phyloP scores from a whole-genome alignment of 768 basidiomycete genomes.

The Mycena alexandri region DNA sequence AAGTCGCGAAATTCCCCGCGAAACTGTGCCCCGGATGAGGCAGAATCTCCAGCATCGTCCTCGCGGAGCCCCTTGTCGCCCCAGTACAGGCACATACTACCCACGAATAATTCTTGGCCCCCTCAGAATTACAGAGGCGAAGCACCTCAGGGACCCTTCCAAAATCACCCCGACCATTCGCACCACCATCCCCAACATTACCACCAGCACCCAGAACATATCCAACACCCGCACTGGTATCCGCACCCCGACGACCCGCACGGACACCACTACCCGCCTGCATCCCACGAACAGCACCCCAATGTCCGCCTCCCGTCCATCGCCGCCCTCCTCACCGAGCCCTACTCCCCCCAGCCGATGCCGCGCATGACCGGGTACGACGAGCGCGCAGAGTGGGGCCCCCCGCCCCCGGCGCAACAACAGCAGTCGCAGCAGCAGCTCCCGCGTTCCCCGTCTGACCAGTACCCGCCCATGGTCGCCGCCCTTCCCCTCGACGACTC shows the following conservation, averaged over 20 bases:
- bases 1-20: not conserved
- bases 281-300: slow-evolving; percentile 1
- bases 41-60: slow-evolving; percentile 14
- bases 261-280: not conserved
- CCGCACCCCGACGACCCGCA: slow-evolving; percentile 1
- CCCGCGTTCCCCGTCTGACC: slow-evolving; percentile 11
- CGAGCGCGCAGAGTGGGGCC: slow-evolving; percentile 10
- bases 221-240: slow-evolving; percentile 2
- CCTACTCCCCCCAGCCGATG: slow-evolving; percentile 26
- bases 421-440: slow-evolving; percentile 15
- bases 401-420: not conserved
- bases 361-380: slow-evolving; percentile 20
- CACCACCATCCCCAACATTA: slow-evolving; percentile 3
- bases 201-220: too few relatives aligned
- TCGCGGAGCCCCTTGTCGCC: slow-evolving; percentile 21
- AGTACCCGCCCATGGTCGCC: slow-evolving; percentile 41
- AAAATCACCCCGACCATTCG: not conserved
- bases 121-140: not conserved
- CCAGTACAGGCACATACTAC: slow-evolving; percentile 22
- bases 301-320: slow-evolving; percentile 36
- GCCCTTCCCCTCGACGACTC: slow-evolving; percentile 52
- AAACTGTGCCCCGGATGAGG: slow-evolving; percentile 11
- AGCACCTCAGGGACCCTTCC: not conserved
- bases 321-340: slow-evolving; percentile 32
- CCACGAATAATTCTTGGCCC: slow-evolving; percentile 13